Base-by-base conservation (phyloP, 2,329 filamentous ascomycete genomes). In the Annulohypoxylon truncatum region DNA sequence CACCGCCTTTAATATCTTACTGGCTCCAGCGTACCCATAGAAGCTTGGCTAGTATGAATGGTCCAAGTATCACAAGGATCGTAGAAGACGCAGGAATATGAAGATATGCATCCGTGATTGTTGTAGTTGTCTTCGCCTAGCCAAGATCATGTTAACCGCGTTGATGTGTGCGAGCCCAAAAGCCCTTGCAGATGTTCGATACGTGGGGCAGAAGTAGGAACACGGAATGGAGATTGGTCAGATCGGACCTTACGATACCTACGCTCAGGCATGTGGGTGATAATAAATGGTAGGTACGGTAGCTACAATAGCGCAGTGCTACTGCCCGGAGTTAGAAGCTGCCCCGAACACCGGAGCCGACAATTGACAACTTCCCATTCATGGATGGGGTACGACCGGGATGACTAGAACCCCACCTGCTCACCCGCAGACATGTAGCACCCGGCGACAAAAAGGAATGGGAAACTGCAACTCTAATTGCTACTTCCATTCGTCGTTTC, bases 311-410 rank as follows among this genome's bases (percentile, higher is more conserved):
- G 15, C 7, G 13, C 44, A 31, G 35, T 24, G 52, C 31, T n/a
- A 40, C 38, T 22, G 18, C 13, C 22, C 52, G 52, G 52, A 28
- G 18, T 54, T 54, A 40, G 40, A 40, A 44, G 38, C 22, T 54
- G 52, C 35, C 24, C 52, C 40, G 52, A 54, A 54, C 24, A 26
- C 52, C 52, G 52, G 51, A 42, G 51, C 51, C 51, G 52, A 44
- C 22, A 22, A 29, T 28, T 12, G 44, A 15, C 7, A 48, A 18
- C 44, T 28, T 48, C 38, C 38, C 44, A 28, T 48, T n/a, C 35
- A 38, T 35, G 35, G 18, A 5, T 4, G 44, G 24, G 42, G 22
- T 6, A 46, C 20, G 31, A 24, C 35, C 38, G 38, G 33, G 33
- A 28, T 28, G 50, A 24, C 33, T 29, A 29, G 51, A 42, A 42